Conservation (phyloP, 805 yeast genomes). For the Zygotorulaspora sp. region DNA sequence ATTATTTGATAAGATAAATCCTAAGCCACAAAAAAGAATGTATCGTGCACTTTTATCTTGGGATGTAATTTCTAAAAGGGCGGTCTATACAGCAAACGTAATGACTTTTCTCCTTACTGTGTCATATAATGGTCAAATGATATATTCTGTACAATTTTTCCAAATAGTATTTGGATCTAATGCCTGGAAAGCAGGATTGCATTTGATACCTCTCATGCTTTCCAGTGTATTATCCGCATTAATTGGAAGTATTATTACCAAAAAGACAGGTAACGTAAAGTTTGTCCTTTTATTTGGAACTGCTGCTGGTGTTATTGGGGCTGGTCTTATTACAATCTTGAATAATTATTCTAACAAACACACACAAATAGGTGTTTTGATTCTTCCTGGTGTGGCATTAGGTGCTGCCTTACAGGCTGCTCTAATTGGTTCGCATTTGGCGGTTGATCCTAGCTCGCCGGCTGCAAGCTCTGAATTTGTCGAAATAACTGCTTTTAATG, state of each 20-base stretch:
- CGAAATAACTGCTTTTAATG: constrained; percentile 21
- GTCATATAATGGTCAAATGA: constrained; percentile 21
- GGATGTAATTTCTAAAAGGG: constrained; percentile 10
- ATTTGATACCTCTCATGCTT: constrained; percentile 16
- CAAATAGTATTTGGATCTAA: constrained; percentile 20
- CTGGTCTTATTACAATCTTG: constrained; percentile 34
- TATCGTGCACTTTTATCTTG: constrained; percentile 17
- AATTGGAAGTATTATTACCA: constrained; percentile 29
- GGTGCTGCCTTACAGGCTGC: constrained; percentile 35
- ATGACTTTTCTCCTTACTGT: constrained; percentile 13
- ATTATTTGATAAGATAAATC: neutral
- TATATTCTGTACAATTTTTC: constrained; percentile 23
- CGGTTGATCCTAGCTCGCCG: constrained; percentile 15
- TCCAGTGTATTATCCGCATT: constrained; percentile 19
- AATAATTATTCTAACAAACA: constrained; percentile 27
- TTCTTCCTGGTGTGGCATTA: constrained; percentile 36
- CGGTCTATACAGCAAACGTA: constrained; percentile 15
- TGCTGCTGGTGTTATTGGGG: constrained; percentile 32
- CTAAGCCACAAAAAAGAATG: neutral
- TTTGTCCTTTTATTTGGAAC: constrained; percentile 33
- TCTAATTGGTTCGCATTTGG: constrained; percentile 29
- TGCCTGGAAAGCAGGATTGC: constrained; percentile 22
- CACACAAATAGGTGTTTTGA: constrained; percentile 35
- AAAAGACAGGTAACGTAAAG: constrained; percentile 34
- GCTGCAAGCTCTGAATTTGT: constrained; percentile 15